Evolutionary conservation across 352 stramenopile species (phyloP), one percentile per base, ranked within the genome.

Genomic region (Globisporangium barbulae): DNA sequence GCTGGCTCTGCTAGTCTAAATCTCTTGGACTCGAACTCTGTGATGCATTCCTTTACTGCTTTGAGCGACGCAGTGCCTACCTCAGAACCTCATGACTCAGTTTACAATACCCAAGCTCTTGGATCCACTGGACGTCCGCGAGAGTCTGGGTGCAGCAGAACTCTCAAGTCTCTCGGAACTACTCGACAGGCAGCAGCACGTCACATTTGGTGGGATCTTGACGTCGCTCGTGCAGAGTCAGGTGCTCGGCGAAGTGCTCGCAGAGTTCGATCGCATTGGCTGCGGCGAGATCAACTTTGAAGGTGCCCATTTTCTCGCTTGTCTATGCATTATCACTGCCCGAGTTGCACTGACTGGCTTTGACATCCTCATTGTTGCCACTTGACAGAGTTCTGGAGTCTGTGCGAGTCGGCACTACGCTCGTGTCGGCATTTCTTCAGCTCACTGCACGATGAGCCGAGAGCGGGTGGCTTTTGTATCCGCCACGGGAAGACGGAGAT

Each of bases 241-340:
- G 8, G 47, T 71, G 1, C 75, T 92, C 61, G 17, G 44, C 1
- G 59, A 77, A 0, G 78, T 68, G 17, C 69, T 92, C 5, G 45
- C 64, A 2, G 58, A 71, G 28, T 92, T 92, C 59, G 83, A 92
- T 54, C 72, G 59, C 2, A 49, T 80, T 21, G 83, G 81, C n/a
- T 75, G 61, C 1, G 72, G 79, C 0, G 72, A 86, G 56, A 74
- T 90, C 70, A 80, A 74, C 61, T 86, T 89, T 57, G 74, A 89
- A 65, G 75, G 78, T 85, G 25, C 17, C 35, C 28, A 25, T 22
- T 13, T 1, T 3, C 6, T 48, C 13, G 42, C 37, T 22, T 22
- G 13, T n/a, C 4, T 21, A 48, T 22, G 42, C 21, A 22, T 45
- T 3, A 45, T 13, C 21, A 30, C 45, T 9, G 3, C 22, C 21